Conservation (phyloP, 495 filamentous ascomycete genomes). For the Astrocystis sublimbata region DNA sequence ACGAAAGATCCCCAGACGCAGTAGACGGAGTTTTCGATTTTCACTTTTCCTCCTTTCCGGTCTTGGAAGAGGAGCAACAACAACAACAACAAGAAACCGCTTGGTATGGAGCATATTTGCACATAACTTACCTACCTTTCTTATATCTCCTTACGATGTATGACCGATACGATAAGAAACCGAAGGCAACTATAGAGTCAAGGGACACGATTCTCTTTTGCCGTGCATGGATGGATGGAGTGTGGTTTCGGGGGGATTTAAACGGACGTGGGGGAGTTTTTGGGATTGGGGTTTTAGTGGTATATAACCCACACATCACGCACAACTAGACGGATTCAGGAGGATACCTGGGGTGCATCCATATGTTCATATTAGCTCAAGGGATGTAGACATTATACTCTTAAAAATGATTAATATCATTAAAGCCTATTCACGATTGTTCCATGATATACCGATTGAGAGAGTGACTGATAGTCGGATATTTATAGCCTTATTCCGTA, state of each 20-base stretch:
- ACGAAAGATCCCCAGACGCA: neutral
- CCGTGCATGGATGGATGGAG: neutral
- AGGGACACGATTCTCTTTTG: neutral
- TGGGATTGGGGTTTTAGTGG: neutral
- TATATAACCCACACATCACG: neutral
- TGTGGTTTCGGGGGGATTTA: neutral
- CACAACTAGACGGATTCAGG: constrained; percentile 2
- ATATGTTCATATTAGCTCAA: neutral
- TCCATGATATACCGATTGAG: no score
- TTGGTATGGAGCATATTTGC: neutral
- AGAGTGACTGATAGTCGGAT: no score
- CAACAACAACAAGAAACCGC: no score
- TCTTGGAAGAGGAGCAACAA: neutral
- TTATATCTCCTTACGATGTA: constrained; percentile 12
- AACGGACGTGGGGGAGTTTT: neutral
- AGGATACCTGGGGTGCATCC: neutral
- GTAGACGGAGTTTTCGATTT: neutral
- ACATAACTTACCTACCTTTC: neutral
- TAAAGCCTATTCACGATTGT: neutral
- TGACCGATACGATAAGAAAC: constrained; percentile 15
- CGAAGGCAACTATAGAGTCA: neutral
- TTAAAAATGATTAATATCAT: neutral
- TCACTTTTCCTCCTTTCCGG: neutral
- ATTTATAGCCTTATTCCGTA: no score
- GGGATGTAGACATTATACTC: neutral